Evolutionary conservation across 371 early-diverging fungal species (phyloP), one percentile per base, ranked within the genome.

Genomic region (Rhizopus delemar): DNA sequence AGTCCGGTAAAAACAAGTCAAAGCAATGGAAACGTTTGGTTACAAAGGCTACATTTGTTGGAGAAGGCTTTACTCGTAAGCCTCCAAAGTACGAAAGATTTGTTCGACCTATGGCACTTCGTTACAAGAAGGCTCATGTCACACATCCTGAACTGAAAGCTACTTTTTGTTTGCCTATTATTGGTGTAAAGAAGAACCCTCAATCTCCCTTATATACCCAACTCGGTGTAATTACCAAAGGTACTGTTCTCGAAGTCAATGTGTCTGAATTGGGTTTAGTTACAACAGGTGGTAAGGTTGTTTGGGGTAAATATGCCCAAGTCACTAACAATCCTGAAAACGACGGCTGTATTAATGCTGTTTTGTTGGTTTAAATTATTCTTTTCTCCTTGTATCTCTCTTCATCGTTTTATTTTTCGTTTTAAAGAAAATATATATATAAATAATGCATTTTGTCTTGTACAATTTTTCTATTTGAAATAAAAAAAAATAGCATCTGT

Each of bases 261-360:
- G 81, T 99, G 4, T 90, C 92, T 65, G 99, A 99, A 77, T 84
- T 99, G 58, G 99, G 99, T 58, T 82, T 99, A 50, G 99, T 99
- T 22, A 98, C 99, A 46, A 94, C 94, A 41, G 86, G 90, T 69
- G 99, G 99, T 60, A 98, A 99, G 81, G 98, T 99, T 59, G 97
- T 99, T 15, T 99, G 99, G 99, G 99, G 99, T 67, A 99, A 99
- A 84, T 99, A 99, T 79, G 97, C 98, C 13, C 99, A 99, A 84
- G 89, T 96, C 13, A 95, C 94, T 12, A 95, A 95, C 72, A 90
- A 93, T 73, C 96, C 96, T 41, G 96, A 97, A 80, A 90, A 93
- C 76, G 98, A 98, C 78, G 97, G 97, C 33, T 95, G 96, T 74
- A 92, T 97, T 80, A 97, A 97, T 71, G 92, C 95, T 35, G 93